Base-by-base conservation (phyloP, 352 stramenopile genomes). In the Pythium phragmiticola region DNA sequence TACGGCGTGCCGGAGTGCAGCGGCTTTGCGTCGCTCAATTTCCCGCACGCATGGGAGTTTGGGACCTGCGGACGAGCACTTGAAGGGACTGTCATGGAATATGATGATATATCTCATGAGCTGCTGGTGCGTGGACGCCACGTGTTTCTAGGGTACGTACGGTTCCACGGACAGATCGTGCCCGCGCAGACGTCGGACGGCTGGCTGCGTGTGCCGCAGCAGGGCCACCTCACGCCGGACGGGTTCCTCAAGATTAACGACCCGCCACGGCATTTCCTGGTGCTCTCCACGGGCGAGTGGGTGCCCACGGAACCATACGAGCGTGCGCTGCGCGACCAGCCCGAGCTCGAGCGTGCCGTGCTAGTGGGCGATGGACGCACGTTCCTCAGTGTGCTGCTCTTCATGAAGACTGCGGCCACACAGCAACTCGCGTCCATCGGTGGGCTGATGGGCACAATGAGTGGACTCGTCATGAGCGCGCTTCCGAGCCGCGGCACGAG, bases 261-360 rank as follows among this genome's bases (percentile, higher is more conserved):
- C 47, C 41, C 70, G 19, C 82, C 80, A 23, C 65, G 73, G 17
- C 67, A 92, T 47, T 93, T 91, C 56, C 55, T 92, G 34, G 75
- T 94, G 28, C 80, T 94, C 8, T 75, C 78, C 0, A 92, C 78
- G 2, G 86, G 86, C 30, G 84, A 94, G 59, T 90, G 80, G 78
- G 67, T 92, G 5, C 86, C 86, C 8, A 75, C 81, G 14, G 66
- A 76, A 12, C 82, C 83, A 5, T 89, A 88, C 23, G 85, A 94
- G 57, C 61, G 66, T 21, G 69, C 78, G 9, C 72, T 93, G 42
- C 46, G 70, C 13, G 62, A 70, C n/a, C 78, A 81, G 33, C 79
- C 82, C 0, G 84, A 90, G 60, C 69, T 94, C 2, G 76, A 80
- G 46, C 82, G 81, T 8, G 84, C 76, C 2, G 79, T 92, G 60